Evolutionary conservation across 2,329 filamentous ascomycete species (phyloP).

Genomic region (Neonectria coccinea): DNA sequence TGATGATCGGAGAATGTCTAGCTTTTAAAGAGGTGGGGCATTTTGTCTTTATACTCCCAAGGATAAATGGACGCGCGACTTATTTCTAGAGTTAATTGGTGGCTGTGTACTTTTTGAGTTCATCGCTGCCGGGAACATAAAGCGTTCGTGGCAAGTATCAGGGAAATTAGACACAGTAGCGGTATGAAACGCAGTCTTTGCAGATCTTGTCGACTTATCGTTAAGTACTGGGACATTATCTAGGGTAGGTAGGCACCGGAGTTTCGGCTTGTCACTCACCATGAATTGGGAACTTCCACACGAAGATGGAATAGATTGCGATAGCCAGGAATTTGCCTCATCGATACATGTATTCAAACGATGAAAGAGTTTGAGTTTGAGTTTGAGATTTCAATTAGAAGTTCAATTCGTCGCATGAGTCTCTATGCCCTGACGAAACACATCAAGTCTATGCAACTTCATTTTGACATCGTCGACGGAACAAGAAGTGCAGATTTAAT

Average conservation of each 20-base stretch:
- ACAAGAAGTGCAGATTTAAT: constrained; percentile 9
- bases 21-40: too few species aligned
- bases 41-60: too few species aligned
- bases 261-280: neutral
- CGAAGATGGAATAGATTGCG: neutral
- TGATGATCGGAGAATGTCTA: too few species aligned
- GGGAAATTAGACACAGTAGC: too few species aligned
- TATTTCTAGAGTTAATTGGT: too few species aligned
- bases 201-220: neutral
- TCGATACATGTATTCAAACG: neutral
- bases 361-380: neutral
- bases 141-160: too few species aligned
- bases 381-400: neutral
- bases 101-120: too few species aligned
- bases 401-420: neutral
- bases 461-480: neutral
- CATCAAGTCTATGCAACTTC: neutral
- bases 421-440: neutral
- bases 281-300: neutral
- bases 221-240: neutral
- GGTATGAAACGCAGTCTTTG: neutral
- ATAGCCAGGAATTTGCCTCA: neutral
- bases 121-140: too few species aligned
- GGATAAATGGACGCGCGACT: too few species aligned
- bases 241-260: neutral